A percentile compares a stretch with the other conserved stretches of the same genome.
Conservation (phyloP, 2,329 filamentous ascomycete genomes). For the Fusarium albosuccineum region DNA sequence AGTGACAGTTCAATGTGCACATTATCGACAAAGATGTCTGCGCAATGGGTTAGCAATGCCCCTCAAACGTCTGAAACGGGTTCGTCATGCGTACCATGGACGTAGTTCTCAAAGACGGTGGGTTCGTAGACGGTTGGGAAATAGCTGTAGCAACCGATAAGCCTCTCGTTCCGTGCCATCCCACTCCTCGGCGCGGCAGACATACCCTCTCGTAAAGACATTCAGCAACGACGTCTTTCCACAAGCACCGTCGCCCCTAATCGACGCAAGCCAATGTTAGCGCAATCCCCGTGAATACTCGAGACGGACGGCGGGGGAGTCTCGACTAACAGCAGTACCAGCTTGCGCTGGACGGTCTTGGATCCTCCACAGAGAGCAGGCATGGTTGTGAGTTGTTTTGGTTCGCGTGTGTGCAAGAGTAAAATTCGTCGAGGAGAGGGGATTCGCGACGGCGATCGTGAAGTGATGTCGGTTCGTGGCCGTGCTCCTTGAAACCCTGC, state of each 20-base stretch:
- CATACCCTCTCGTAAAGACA: slow-evolving; percentile 96
- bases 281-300: slow-evolving; percentile 1
- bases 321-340: slow-evolving; percentile 81
- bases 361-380: slow-evolving; percentile 73
- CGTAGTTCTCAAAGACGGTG: slow-evolving; percentile 99
- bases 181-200: slow-evolving; percentile 30
- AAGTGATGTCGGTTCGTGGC: slow-evolving; percentile 37
- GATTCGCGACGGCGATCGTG: slow-evolving; percentile 1
- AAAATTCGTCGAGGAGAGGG: slow-evolving; percentile 3
- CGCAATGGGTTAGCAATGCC: slow-evolving; percentile 15
- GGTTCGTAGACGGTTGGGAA: slow-evolving; percentile 99
- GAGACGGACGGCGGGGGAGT: not conserved
- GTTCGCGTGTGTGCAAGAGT: slow-evolving; percentile 15
- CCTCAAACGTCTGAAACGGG: not conserved
- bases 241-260: slow-evolving; percentile 92
- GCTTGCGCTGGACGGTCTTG: slow-evolving; percentile 94
- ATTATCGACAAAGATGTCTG: slow-evolving; percentile 98
- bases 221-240: slow-evolving; percentile 98
- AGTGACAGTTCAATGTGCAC: slow-evolving; percentile 97
- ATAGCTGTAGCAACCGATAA: slow-evolving; percentile 69
- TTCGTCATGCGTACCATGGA: slow-evolving; percentile 76
- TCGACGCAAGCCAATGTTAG: slow-evolving; percentile 26
- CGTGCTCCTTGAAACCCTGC: slow-evolving; percentile 17
- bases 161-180: slow-evolving; percentile 10
- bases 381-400: slow-evolving; percentile 34